Percentiles rank a stretch among this genome's conserved stretches.
These are phyloP conservation scores for Melaleuca quinquenervia DNA, from an alignment of 345 rosid species.

Conservation along the genomic window DNA sequence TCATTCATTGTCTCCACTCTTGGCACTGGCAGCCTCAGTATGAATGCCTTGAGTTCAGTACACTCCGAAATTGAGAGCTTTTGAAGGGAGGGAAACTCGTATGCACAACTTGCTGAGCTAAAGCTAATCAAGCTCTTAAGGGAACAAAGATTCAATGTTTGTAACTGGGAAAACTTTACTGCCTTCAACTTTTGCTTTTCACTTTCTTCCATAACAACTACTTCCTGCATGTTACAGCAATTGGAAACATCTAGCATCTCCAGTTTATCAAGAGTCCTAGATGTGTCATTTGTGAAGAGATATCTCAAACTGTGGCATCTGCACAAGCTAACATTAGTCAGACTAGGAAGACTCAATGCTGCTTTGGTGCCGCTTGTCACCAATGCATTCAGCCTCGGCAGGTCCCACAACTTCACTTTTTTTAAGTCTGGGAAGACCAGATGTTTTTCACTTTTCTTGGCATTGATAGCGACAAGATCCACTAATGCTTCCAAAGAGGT, in stretches of 20 bases:
- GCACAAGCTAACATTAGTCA: background rate
- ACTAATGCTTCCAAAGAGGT: background rate
- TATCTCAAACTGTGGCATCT: background rate
- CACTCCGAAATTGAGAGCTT: background rate
- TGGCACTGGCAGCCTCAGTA: background rate
- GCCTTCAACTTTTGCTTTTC: background rate
- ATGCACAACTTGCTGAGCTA: background rate
- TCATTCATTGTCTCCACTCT: background rate
- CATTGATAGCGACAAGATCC: accelerated
- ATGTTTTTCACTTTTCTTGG: background rate
- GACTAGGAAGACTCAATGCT: background rate
- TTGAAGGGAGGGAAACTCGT: background rate
- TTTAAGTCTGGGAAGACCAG: background rate
- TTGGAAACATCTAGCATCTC: background rate
- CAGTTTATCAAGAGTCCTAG: background rate
- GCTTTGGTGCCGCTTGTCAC: background rate
- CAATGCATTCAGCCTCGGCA: background rate
- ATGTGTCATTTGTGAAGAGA: background rate
- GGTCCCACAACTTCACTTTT: background rate
- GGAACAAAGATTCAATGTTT: background rate
- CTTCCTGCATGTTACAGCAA: background rate
- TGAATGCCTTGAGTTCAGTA: background rate
- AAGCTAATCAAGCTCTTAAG: background rate
- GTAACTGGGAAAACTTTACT: background rate
- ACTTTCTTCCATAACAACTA: background rate